These are phyloP conservation scores for Juncus inflexus DNA, from an alignment of 176 grass and related monocot species.

Conservation along the genomic window DNA sequence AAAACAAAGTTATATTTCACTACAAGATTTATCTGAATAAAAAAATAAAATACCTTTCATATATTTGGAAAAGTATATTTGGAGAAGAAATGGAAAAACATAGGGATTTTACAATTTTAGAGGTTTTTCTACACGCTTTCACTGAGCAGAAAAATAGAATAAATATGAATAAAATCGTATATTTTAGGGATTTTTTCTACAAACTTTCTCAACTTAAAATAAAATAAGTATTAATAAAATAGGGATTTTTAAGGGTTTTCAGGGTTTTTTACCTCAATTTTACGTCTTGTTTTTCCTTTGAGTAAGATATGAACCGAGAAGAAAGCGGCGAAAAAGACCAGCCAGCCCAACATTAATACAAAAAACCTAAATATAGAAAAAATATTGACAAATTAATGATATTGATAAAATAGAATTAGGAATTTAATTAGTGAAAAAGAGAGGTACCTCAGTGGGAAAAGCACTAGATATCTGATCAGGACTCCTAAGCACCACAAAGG, in stretches of 20 bases:
- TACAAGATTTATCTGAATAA: no score
- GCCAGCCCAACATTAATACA: conserved; percentile 33
- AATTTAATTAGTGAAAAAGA: neutral
- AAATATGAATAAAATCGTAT: no score
- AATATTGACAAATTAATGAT: conserved; percentile 28
- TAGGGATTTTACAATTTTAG: no score
- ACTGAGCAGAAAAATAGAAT: no score
- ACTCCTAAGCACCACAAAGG: conserved; percentile 81
- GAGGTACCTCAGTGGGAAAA: conserved; percentile 74
- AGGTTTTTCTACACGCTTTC: no score
- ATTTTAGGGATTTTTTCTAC: conserved; percentile 67
- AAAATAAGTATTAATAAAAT: conserved; percentile 11
- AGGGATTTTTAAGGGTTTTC: conserved; percentile 11
- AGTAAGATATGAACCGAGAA: conserved; percentile 58
- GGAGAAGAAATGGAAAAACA: no score
- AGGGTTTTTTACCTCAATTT: conserved; percentile 76
- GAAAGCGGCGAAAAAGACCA: conserved; percentile 71
- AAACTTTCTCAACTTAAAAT: conserved; percentile 60
- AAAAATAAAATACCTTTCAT: no score
- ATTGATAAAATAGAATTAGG: neutral
- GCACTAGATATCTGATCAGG: conserved; percentile 73
- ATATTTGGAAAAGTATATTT: no score
- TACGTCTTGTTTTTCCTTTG: conserved; percentile 33
- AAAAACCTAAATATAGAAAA: conserved; percentile 55
- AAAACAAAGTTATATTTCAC: neutral